phyloP scores from a whole-genome alignment of 805 yeast species.

The Torulaspora delbrueckii region DNA sequence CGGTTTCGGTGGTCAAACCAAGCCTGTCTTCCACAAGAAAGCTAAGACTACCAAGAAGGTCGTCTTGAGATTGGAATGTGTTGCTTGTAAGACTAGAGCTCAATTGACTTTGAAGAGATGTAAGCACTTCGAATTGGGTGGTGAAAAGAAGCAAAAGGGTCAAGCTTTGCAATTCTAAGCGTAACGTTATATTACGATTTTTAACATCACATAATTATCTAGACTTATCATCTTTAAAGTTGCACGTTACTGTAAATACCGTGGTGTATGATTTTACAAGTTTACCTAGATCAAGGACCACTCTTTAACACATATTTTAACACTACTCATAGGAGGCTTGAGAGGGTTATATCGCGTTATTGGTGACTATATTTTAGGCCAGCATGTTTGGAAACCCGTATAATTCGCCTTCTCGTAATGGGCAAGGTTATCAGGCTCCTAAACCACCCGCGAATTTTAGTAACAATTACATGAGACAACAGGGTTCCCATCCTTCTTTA shows the following conservation, averaged over 20 bases:
- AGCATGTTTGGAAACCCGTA: constrained; percentile 11
- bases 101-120: constrained; percentile 98
- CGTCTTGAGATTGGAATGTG: constrained; percentile 98
- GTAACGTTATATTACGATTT: constrained; percentile 16
- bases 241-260: constrained; percentile 6
- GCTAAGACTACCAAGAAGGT: constrained; percentile 99
- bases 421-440: constrained; percentile 8
- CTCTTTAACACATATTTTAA: not conserved
- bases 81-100: constrained; percentile 96
- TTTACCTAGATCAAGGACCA: too few relatives aligned
- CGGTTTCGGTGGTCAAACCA: constrained; percentile 99
- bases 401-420: constrained; percentile 1
- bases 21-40: constrained; percentile 99
- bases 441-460: constrained; percentile 38
- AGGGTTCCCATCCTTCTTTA: constrained; percentile 38
- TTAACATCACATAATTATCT: constrained; percentile 8
- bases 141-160: constrained; percentile 99
- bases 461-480: constrained; percentile 36
- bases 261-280: not conserved
- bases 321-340: not conserved
- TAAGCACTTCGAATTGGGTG: constrained; percentile 99
- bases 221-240: constrained; percentile 7
- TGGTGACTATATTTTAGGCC: not conserved
- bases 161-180: constrained; percentile 98
- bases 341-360: not conserved